Evolutionary conservation across 2,329 filamentous ascomycete genomes (phyloP).

Genomic region (Dactylellina haptotyla): DNA sequence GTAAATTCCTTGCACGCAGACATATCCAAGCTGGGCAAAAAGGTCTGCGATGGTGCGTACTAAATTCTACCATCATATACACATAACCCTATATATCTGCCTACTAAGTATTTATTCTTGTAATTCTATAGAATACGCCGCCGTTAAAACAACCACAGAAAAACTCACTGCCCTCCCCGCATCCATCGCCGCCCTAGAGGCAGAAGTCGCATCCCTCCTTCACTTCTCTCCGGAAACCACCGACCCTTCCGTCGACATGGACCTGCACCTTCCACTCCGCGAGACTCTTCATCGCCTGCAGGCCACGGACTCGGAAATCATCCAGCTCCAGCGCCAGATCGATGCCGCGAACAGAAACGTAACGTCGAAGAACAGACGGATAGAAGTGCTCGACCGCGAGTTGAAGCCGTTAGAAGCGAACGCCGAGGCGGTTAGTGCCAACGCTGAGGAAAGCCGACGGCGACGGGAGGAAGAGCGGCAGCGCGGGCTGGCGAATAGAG

Average conservation of each 20-base stretch:
- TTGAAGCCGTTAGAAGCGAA: constrained; percentile 75
- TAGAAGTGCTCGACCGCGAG: constrained; percentile 74
- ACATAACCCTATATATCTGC: too few species aligned
- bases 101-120: too few species aligned
- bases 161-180: constrained; percentile 64
- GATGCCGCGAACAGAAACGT: constrained; percentile 71
- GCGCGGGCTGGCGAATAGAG: constrained; percentile 76
- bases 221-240: constrained; percentile 59
- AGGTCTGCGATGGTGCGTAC: constrained; percentile 62
- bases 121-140: constrained; percentile 63
- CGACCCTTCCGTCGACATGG: constrained; percentile 61
- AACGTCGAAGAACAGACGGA: constrained; percentile 73
- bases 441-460: constrained; percentile 76
- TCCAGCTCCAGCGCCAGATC: constrained; percentile 71
- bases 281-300: constrained; percentile 69
- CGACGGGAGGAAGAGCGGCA: constrained; percentile 74
- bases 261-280: constrained; percentile 68
- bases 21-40: constrained; percentile 68
- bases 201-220: constrained; percentile 64
- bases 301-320: constrained; percentile 66
- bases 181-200: constrained; percentile 66
- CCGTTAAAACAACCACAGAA: constrained; percentile 61
- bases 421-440: constrained; percentile 71
- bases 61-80: too few species aligned
- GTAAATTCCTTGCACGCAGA: constrained; percentile 47